phyloP scores from a whole-genome alignment of 2,329 filamentous ascomycete species.

The Macrophomina tecta region DNA sequence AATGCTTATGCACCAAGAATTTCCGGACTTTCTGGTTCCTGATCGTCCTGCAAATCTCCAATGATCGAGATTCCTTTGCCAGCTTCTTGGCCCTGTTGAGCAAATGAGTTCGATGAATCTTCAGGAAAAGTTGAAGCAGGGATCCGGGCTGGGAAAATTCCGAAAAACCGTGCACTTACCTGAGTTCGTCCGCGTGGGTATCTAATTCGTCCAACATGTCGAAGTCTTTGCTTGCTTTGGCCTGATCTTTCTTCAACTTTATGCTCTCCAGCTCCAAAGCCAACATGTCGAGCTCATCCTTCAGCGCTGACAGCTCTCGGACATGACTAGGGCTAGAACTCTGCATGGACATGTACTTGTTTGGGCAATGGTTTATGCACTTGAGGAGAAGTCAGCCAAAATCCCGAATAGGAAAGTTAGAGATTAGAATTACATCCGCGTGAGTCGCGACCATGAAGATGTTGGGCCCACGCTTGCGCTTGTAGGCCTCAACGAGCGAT shows the following conservation, averaged over 20 bases:
- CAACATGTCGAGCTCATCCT: neutral
- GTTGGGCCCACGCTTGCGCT: constrained; percentile 32
- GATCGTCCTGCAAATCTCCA: constrained; percentile 6
- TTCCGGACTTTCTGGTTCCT: constrained; percentile 31
- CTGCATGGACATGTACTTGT: neutral
- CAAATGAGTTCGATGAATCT: neutral
- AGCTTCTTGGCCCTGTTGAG: neutral
- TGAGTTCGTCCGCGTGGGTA: neutral
- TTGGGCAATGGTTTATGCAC: neutral
- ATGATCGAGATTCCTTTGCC: neutral
- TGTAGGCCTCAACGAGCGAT: constrained; percentile 31
- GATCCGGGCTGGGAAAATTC: too few relatives aligned
- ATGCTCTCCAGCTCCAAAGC: neutral
- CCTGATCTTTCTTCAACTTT: neutral
- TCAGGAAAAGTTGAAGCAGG: neutral
- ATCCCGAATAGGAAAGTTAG: too few relatives aligned
- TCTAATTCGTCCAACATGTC: neutral
- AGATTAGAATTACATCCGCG: constrained; percentile 30
- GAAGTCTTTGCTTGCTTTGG: neutral
- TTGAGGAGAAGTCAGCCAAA: too few relatives aligned
- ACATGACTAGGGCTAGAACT: neutral
- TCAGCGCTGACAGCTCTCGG: neutral
- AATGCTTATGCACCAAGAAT: constrained; percentile 8
- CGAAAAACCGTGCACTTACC: neutral
- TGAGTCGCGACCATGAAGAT: constrained; percentile 34